Percentiles rank a stretch among this genome's conserved stretches.
phyloP scores from a whole-genome alignment of 805 yeast genomes.

The Huiozyma sinensis region DNA sequence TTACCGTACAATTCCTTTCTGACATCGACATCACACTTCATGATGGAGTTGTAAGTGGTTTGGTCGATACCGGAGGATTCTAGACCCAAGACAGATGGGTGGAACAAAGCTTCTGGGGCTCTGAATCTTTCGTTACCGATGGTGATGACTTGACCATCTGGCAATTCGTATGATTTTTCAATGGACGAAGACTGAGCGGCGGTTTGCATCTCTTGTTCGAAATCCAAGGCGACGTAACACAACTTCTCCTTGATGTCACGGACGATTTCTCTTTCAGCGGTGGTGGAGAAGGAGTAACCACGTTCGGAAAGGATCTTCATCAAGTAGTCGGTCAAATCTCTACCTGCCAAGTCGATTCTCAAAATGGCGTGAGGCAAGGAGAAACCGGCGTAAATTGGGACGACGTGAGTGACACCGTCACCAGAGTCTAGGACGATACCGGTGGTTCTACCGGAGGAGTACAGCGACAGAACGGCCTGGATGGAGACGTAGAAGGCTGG shows the following conservation, averaged over 20 bases:
- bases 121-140: conserved; percentile 99
- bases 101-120: conserved; percentile 99
- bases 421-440: conserved; percentile 99
- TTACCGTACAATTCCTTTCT: conserved; percentile 98
- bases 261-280: conserved; percentile 97
- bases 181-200: conserved; percentile 96
- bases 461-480: conserved; percentile 95
- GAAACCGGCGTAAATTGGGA: conserved; percentile 99
- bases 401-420: conserved; percentile 99
- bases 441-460: conserved; percentile 99
- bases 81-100: conserved; percentile 80
- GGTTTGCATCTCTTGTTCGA: conserved; percentile 98
- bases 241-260: conserved; percentile 90
- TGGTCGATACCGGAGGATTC: conserved; percentile 99
- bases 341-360: conserved; percentile 98
- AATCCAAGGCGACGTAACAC: conserved; percentile 98
- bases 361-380: conserved; percentile 96
- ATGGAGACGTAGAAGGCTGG: conserved; percentile 99
- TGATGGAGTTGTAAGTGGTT: conserved; percentile 64
- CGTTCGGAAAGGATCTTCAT: conserved; percentile 98
- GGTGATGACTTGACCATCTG: conserved; percentile 99
- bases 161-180: conserved; percentile 98
- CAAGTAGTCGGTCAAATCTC: conserved; percentile 97
- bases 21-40: conserved; percentile 98
- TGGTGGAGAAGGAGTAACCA: conserved; percentile 97